Conservation (phyloP, 1,139 yeast species). For the Candida sanyaensis region DNA sequence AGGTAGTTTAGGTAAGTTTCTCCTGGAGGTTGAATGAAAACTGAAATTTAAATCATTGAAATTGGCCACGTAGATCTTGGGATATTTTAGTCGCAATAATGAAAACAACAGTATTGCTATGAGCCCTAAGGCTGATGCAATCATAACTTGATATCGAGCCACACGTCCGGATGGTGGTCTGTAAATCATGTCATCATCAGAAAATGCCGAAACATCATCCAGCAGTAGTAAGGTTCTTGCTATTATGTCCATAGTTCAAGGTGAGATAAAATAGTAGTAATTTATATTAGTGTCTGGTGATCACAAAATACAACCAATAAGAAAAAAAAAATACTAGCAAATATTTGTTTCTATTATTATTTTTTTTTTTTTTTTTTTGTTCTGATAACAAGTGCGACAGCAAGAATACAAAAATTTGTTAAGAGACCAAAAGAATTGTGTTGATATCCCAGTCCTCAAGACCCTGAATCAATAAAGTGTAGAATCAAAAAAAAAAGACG, state of each 20-base stretch:
- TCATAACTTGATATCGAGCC: constrained; percentile 53
- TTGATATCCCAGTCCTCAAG: too few relatives aligned
- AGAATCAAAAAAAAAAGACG: neutral
- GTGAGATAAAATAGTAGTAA: too few relatives aligned
- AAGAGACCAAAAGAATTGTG: too few relatives aligned
- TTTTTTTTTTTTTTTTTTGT: neutral
- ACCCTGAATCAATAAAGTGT: neutral
- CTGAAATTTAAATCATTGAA: constrained; percentile 44
- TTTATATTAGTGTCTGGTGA: neutral
- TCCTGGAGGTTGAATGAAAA: constrained; percentile 45
- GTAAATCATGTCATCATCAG: constrained; percentile 12
- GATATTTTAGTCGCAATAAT: constrained; percentile 63
- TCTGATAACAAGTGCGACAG: neutral
- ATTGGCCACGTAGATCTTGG: constrained; percentile 67
- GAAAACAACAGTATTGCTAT: constrained; percentile 68
- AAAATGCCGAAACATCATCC: neutral
- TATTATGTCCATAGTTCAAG: neutral
- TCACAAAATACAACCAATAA: neutral
- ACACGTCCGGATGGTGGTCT: constrained; percentile 35
- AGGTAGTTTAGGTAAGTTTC: constrained; percentile 40
- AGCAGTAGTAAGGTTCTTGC: neutral
- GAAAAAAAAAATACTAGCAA: neutral
- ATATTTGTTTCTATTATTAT: neutral
- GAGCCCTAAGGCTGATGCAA: constrained; percentile 65
- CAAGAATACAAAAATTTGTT: neutral